Evolutionary conservation across 202 grass and related monocot genomes (phyloP).

Genomic region (Schoenoplectus triqueter): DNA sequence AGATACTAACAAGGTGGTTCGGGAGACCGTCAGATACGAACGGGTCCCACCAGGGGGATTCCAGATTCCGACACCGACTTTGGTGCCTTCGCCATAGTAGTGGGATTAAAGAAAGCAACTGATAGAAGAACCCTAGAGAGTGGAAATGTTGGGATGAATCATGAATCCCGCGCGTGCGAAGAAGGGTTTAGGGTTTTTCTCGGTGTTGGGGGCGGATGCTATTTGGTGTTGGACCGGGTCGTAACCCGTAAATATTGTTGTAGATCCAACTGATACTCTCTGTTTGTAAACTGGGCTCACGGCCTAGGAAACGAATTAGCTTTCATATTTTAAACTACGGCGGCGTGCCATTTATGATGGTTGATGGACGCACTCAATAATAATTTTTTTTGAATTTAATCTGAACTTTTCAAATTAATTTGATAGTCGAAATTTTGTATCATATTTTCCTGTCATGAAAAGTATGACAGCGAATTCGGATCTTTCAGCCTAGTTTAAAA

Average conservation of each 20-base stretch:
- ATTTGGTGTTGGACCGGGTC: constrained; percentile 15
- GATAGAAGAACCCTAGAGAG: constrained; percentile 27
- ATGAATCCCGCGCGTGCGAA: constrained; percentile 34
- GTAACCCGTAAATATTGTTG: neutral
- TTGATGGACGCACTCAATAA: too few species aligned
- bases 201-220: neutral
- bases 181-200: constrained; percentile 35
- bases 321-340: too few species aligned
- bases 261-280: neutral
- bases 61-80: constrained; percentile 48
- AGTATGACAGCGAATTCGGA: too few species aligned
- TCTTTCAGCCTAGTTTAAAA: too few species aligned
- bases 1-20: constrained; percentile 55
- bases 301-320: too few species aligned
- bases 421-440: too few species aligned
- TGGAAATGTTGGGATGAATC: neutral
- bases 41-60: constrained; percentile 82
- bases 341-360: too few species aligned
- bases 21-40: constrained; percentile 58
- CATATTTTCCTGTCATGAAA: too few species aligned
- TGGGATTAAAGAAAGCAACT: constrained; percentile 14
- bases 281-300: too few species aligned
- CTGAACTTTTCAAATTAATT: too few species aligned
- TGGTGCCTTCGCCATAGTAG: constrained; percentile 29
- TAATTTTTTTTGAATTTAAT: too few species aligned